Conservation (phyloP, 2,329 filamentous ascomycete genomes). For the Alternaria infectoria region DNA sequence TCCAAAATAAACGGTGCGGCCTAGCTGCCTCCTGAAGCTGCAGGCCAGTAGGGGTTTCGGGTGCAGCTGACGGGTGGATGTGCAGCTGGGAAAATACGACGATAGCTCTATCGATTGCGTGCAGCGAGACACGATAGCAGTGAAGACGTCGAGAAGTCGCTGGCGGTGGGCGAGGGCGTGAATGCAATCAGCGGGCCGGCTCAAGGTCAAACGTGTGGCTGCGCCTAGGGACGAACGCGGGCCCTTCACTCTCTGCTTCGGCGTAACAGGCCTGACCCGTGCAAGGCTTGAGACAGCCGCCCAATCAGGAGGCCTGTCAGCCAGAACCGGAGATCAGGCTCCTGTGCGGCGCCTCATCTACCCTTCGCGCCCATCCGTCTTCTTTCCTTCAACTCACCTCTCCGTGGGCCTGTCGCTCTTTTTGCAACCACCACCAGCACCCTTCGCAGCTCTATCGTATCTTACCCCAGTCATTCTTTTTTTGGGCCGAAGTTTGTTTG, state of each 20-base stretch:
- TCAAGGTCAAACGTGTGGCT: conserved; percentile 37
- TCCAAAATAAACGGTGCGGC: conserved; percentile 30
- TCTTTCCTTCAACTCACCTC: conserved; percentile 43
- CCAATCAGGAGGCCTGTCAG: conserved; percentile 33
- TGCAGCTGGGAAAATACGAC: conserved; percentile 14
- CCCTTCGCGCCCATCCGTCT: conserved; percentile 35
- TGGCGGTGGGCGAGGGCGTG: background rate
- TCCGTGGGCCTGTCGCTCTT: conserved; percentile 40
- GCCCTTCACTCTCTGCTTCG: conserved; percentile 17
- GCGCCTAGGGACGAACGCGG: conserved; percentile 16
- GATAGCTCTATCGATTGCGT: conserved; percentile 13
- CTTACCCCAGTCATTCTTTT: conserved; percentile 53
- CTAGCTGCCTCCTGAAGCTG: conserved; percentile 23
- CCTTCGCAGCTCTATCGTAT: conserved; percentile 29
- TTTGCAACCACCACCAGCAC: conserved; percentile 27
- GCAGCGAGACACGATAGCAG: background rate
- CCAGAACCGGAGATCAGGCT: conserved; percentile 28
- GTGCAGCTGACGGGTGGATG: conserved; percentile 14
- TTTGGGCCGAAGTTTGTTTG: conserved; percentile 33
- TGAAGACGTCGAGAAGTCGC: background rate
- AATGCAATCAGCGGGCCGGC: conserved; percentile 17
- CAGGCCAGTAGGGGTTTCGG: conserved; percentile 4
- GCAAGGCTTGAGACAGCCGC: conserved; percentile 23
- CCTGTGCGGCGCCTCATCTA: conserved; percentile 41
- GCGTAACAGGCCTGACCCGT: conserved; percentile 26